These are phyloP conservation scores for Zangia roseola DNA, from an alignment of 768 basidiomycete species.

Conservation along the genomic window DNA sequence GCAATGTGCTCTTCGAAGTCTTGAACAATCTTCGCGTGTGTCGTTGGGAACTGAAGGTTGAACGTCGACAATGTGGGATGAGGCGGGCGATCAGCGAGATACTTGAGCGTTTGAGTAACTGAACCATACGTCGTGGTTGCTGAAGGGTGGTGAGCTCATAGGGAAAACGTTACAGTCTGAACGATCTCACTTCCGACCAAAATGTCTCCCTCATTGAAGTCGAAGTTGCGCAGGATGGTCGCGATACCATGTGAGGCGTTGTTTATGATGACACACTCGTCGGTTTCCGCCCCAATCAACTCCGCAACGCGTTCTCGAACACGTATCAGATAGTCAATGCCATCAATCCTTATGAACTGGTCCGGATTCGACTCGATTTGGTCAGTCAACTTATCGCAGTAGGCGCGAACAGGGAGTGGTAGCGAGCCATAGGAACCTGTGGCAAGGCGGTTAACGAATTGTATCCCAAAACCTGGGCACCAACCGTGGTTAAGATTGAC, in stretches of 20 bases:
- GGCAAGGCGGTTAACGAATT: neutral
- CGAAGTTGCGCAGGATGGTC: conserved; percentile 64
- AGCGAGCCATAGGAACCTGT: conserved; percentile 63
- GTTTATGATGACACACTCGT: conserved; percentile 54
- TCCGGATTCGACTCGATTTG: conserved; percentile 56
- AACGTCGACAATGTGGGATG: conserved; percentile 52
- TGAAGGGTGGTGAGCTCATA: conserved; percentile 19
- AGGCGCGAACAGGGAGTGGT: conserved; percentile 51
- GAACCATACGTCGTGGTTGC: conserved; percentile 60
- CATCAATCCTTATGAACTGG: conserved; percentile 45
- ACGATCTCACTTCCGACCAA: conserved; percentile 44
- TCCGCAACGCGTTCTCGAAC: conserved; percentile 47
- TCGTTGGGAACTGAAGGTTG: conserved; percentile 52
- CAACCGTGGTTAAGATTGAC: conserved; percentile 66
- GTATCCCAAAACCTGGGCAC: neutral
- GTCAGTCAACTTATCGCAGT: conserved; percentile 39
- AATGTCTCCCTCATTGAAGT: conserved; percentile 52
- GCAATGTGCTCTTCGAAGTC: conserved; percentile 43
- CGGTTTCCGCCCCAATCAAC: conserved; percentile 48
- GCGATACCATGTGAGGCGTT: conserved; percentile 43
- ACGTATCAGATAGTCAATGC: conserved; percentile 33
- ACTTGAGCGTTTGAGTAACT: conserved; percentile 48
- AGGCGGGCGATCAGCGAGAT: conserved; percentile 54
- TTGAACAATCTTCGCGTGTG: conserved; percentile 52
- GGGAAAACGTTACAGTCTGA: neutral